These are phyloP conservation scores for Blastomyces silverae DNA, from an alignment of 2,329 filamentous ascomycete species.

Conservation along the genomic window DNA sequence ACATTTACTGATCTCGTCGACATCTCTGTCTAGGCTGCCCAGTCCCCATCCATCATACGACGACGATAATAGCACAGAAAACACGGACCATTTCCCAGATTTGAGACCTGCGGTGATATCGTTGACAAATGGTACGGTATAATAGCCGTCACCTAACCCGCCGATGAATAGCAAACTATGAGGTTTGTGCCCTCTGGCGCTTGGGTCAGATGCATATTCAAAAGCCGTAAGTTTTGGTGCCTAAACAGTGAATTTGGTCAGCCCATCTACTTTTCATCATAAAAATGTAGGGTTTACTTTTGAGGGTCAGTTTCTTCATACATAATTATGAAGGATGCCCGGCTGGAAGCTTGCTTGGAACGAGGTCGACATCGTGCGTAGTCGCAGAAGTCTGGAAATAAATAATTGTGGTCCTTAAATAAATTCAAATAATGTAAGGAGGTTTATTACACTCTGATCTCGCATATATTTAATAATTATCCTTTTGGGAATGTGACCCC, in stretches of 20 bases:
- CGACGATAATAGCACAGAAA: slow-evolving; percentile 47
- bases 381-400: background rate
- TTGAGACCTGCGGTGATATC: slow-evolving; percentile 46
- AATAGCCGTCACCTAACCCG: slow-evolving; percentile 53
- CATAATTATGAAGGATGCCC: slow-evolving; percentile 36
- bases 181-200: slow-evolving; percentile 27
- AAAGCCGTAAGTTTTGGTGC: slow-evolving; percentile 38
- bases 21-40: slow-evolving; percentile 48
- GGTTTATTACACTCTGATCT: background rate
- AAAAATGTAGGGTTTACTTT: background rate
- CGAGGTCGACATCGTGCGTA: background rate
- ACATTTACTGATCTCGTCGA: slow-evolving; percentile 48
- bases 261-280: background rate
- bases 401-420: background rate
- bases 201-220: slow-evolving; percentile 31
- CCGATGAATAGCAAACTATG: slow-evolving; percentile 54
- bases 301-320: slow-evolving; percentile 21
- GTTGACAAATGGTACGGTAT: slow-evolving; percentile 49
- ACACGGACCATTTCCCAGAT: slow-evolving; percentile 47
- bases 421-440: no score
- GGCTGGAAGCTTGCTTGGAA: slow-evolving; percentile 17
- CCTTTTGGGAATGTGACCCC: background rate
- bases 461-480: background rate
- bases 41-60: slow-evolving; percentile 52
- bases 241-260: slow-evolving; percentile 23